A percentile compares a stretch with the other conserved stretches of the same genome.
Evolutionary conservation across 768 basidiomycete species (phyloP).

Genomic region (Pleurotus citrinopileatus): DNA sequence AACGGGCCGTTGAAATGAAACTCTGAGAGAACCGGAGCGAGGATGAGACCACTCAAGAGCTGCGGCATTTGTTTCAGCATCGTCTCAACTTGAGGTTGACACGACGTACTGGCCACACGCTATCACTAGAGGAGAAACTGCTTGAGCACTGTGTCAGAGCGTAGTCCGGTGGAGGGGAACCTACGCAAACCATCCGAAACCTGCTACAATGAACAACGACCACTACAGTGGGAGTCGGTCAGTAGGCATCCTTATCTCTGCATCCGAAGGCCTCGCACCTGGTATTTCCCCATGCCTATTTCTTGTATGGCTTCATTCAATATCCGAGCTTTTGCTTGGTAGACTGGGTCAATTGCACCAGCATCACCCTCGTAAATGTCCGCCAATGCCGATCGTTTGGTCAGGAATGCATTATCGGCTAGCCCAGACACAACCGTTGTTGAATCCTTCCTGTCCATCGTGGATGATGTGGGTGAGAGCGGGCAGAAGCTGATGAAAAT

Average conservation of each 20-base stretch:
- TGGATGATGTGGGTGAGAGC: too few species aligned
- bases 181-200: slow-evolving; percentile 76
- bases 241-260: not conserved
- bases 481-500: too few species aligned
- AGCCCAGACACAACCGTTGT: not conserved
- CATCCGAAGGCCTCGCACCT: slow-evolving; percentile 28
- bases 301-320: slow-evolving; percentile 61
- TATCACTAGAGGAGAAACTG: slow-evolving; percentile 42
- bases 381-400: not conserved
- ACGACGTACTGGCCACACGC: slow-evolving; percentile 63
- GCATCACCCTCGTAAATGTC: slow-evolving; percentile 2
- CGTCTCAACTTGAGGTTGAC: not conserved
- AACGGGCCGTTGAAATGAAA: slow-evolving; percentile 60
- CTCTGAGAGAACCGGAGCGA: slow-evolving; percentile 61
- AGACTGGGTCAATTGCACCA: slow-evolving; percentile 42
- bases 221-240: slow-evolving; percentile 38
- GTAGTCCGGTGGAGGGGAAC: slow-evolving; percentile 21
- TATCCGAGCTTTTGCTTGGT: slow-evolving; percentile 53
- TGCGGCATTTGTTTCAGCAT: slow-evolving; percentile 17
- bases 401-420: not conserved
- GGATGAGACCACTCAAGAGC: slow-evolving; percentile 64
- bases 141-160: not conserved
- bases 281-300: slow-evolving; percentile 71
- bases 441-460: not conserved
- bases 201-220: slow-evolving; percentile 60